Percentiles rank a stretch among this genome's conserved stretches.
Evolutionary conservation across 2,329 filamentous ascomycete genomes (phyloP).

Genomic region (Xylaria multiplex): DNA sequence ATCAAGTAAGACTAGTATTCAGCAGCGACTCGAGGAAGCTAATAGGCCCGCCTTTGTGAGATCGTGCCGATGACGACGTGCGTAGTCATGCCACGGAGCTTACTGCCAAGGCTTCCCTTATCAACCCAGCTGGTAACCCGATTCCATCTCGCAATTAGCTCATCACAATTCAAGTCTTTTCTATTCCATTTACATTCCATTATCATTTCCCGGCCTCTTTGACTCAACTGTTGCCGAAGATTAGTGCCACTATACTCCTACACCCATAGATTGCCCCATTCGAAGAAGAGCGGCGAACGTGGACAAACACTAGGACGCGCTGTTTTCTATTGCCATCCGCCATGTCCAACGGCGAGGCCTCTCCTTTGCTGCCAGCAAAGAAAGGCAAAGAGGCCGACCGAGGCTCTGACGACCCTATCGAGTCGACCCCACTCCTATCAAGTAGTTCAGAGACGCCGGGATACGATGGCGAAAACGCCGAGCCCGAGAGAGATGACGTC

Average conservation of each 20-base stretch:
- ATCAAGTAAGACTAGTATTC: neutral
- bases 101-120: constrained; percentile 8
- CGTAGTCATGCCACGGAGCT: constrained; percentile 13
- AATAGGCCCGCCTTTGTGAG: constrained; percentile 4
- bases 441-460: constrained; percentile 51
- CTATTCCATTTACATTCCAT: neutral
- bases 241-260: neutral
- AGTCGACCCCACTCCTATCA: constrained; percentile 65
- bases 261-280: neutral
- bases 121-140: neutral
- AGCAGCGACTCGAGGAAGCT: neutral
- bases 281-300: neutral
- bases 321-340: constrained; percentile 13
- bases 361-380: constrained; percentile 40
- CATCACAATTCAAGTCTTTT: neutral
- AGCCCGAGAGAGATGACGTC: constrained; percentile 44
- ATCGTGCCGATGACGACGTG: constrained; percentile 32
- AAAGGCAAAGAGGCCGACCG: constrained; percentile 42
- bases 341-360: constrained; percentile 33
- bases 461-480: constrained; percentile 54
- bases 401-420: constrained; percentile 46
- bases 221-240: neutral
- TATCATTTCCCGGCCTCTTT: neutral
- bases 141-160: constrained; percentile 9
- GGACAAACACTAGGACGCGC: too few relatives aligned